Conservation (phyloP, 768 basidiomycete species). For the Xanthoconium purpureum region DNA sequence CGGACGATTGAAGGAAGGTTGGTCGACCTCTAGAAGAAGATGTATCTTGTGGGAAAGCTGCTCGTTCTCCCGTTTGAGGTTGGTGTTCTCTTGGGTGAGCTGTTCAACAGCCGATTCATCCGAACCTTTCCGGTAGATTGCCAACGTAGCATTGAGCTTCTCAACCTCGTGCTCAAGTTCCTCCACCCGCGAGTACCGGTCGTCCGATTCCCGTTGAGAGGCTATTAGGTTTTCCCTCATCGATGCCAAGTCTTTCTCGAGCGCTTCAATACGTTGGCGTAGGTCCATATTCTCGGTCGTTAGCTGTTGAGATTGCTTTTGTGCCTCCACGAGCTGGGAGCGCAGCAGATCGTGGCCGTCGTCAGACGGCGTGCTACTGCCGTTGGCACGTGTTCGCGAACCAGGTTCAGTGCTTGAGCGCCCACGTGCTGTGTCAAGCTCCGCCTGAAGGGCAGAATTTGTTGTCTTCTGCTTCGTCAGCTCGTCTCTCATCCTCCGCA, state of each 20-base stretch:
- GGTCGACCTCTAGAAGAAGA: constrained; percentile 82
- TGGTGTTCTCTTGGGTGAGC: constrained; percentile 77
- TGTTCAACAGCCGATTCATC: constrained; percentile 78
- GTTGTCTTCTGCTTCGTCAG: constrained; percentile 84
- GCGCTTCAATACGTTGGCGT: constrained; percentile 62
- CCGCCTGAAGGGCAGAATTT: constrained; percentile 78
- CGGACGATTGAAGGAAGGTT: constrained; percentile 66
- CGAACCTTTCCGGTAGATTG: constrained; percentile 70
- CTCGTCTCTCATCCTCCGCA: constrained; percentile 95
- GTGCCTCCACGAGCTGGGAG: constrained; percentile 70
- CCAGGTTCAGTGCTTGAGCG: constrained; percentile 53
- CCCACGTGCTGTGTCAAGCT: constrained; percentile 70
- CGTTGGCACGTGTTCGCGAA: constrained; percentile 57
- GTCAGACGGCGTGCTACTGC: constrained; percentile 77
- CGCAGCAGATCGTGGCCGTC: constrained; percentile 65
- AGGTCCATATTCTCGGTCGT: constrained; percentile 75
- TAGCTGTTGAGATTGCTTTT: constrained; percentile 71
- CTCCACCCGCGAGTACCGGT: constrained; percentile 70
- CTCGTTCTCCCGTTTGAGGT: constrained; percentile 80
- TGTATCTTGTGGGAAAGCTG: constrained; percentile 90
- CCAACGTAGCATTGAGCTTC: constrained; percentile 66
- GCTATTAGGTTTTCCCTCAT: constrained; percentile 67
- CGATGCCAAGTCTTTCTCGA: constrained; percentile 73
- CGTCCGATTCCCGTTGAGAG: constrained; percentile 77
- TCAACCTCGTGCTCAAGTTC: constrained; percentile 81